Conservation (phyloP, 441 rosid species). For the Rhodomyrtus psidioides region DNA sequence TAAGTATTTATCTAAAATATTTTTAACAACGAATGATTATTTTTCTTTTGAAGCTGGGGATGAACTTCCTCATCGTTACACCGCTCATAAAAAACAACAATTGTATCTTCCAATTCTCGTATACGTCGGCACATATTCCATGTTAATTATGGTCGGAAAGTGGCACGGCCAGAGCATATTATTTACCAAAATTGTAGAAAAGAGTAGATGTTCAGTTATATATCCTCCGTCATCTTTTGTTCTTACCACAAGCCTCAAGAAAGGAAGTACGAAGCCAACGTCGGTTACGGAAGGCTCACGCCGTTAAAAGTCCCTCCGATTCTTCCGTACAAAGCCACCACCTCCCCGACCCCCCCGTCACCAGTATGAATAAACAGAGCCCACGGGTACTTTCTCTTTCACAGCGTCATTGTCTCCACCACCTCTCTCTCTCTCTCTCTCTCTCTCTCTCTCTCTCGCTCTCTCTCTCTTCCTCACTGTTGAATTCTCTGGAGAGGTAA, state of each 20-base stretch:
- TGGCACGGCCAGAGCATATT: neutral
- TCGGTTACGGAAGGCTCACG: neutral
- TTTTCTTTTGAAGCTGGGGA: no score
- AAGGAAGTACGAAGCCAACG: neutral
- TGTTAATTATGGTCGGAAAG: neutral
- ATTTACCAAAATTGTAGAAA: neutral
- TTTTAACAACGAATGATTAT: no score
- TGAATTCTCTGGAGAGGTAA: neutral
- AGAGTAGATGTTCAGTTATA: neutral
- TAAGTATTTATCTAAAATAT: no score
- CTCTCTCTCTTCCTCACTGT: neutral
- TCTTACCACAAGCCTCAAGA: neutral
- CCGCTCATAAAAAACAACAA: neutral
- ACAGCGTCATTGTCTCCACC: neutral
- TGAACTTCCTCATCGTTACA: no score
- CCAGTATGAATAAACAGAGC: neutral
- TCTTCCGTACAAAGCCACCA: neutral
- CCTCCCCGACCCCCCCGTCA: no score
- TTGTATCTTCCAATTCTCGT: neutral
- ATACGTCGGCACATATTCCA: neutral
- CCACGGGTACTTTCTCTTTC: rapidly evolving
- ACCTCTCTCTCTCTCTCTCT: neutral
- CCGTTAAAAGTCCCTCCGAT: neutral
- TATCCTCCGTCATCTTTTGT: no score
- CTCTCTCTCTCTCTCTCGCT: neutral